Evolutionary conservation across 176 grass and related monocot species (phyloP).

Genomic region (Phragmites australis): DNA sequence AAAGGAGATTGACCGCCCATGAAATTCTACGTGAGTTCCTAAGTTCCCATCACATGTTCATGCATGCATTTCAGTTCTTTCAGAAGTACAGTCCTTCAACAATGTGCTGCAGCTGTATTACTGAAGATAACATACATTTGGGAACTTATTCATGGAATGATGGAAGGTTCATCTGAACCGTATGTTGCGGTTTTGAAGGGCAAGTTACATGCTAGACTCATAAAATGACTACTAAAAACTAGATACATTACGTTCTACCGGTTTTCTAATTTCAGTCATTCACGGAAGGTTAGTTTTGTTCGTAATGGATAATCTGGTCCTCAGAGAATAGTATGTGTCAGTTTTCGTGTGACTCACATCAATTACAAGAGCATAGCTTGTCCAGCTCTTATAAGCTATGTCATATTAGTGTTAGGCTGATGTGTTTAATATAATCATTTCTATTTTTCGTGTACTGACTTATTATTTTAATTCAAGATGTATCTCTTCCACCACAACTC

Average conservation of each 20-base stretch:
- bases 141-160: background rate
- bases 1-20: conserved; percentile 74
- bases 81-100: background rate
- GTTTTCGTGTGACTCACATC: conserved; percentile 12
- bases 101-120: background rate
- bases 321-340: background rate
- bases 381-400: too few relatives aligned
- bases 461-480: too few relatives aligned
- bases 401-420: too few relatives aligned
- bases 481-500: too few relatives aligned
- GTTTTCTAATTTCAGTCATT: conserved; percentile 89
- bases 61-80: background rate
- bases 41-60: background rate
- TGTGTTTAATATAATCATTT: too few relatives aligned
- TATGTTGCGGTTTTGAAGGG: conserved; percentile 75
- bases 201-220: conserved; percentile 97
- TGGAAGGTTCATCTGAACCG: background rate
- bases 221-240: conserved; percentile 66
- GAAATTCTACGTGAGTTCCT: conserved; percentile 79
- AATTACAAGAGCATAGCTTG: too few relatives aligned
- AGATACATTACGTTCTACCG: conserved; percentile 62
- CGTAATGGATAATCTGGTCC: background rate
- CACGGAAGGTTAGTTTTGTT: conserved; percentile 75
- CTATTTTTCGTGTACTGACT: too few relatives aligned
- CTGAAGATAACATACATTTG: background rate